Evolutionary conservation across 176 grass and related monocot genomes (phyloP), one percentile per base, ranked within the genome.

Genomic region (Carex pumila): DNA sequence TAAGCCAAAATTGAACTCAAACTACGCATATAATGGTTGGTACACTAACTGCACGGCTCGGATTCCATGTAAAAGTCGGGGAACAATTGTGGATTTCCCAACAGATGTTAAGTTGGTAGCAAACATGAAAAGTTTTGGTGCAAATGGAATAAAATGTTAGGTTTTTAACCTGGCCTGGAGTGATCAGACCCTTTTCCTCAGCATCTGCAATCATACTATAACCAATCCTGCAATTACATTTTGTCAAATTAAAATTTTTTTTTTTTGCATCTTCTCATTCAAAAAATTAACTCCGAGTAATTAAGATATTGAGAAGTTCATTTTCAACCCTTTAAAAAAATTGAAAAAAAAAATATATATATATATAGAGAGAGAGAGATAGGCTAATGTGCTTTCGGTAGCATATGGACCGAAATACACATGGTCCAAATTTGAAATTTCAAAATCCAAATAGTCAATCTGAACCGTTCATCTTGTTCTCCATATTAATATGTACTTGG

Each of bases 201-300:
- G 88, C 88, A 84, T 90, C 88, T 29, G 52, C 12, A 60, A 90
- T 90, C 88, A 90, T 90, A 62, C 88, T 90, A 54, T 86, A 86
- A 12, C 85, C 88, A 36, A 90, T 90, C 70, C 88, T 86, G 84
- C 73, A 78, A 78, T 57, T 78, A 9, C 49, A 36, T 78, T 77
- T 49, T 77, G 4, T 6, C 49, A 54, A 78, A 57, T 50, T 71
- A 56, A 76, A 30, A 32, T 17, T 55, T 21, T 9, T 25, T 56
- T 71, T 7, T 19, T 45, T 34, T 7, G 3, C 6, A 77, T 31
- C 49, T 49, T 56, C 73, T 57, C 8, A 13, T 12, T 77, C 49
- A 77, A 54, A 49, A 76, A 54, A 55, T 54, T 15, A 57, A 25
- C 19, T 77, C 12, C 12, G 12, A 31, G 22, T 3, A 77, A 32